Evolutionary conservation across 2,329 filamentous ascomycete genomes (phyloP), one percentile per base, ranked within the genome.

Genomic region (Hypoxylon sp.): DNA sequence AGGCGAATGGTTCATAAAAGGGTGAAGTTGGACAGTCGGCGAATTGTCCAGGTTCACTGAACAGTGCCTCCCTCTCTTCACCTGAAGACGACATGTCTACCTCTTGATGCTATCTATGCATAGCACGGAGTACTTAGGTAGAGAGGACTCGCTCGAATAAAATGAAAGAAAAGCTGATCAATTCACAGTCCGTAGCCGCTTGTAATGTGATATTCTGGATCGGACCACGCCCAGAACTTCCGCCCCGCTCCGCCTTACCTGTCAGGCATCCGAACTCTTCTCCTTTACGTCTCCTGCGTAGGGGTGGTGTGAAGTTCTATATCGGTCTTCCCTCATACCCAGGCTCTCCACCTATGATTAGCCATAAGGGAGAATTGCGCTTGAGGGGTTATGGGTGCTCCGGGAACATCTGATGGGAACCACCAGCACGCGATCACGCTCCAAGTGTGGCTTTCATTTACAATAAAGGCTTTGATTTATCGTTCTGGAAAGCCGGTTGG

Each of bases 111-210:
- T 53, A 48, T 45, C 0, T 17, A 48, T n/a, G 23, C 21, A 55
- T 19, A 28, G 17, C 25, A 45, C 45, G 6, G 19, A 21, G 32
- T 43, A 34, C 30, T 50, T 46, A 32, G 55, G 48, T 53, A 59
- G 52, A 63, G 19, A 43, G 9, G 25, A 28, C 23, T 55, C 21
- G 36, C 45, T 17, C 46, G 17, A 21, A 34, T n/a, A 11, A 3
- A 63, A 36, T 19, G 17, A 25, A 32, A 2, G 34, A 38, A 45
- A 28, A 45, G 60, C 60, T 57, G 45, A 57, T 23, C 25, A 57
- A 21, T 11, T 9, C 9, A 51, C n/a, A 60, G 21, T 6, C 23
- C 14, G n/a, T 43, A 17, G 10, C 14, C 21, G 19, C 23, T 17
- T 32, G 14, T n/a, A 2, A 17, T 52, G 34, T 41, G 32, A 34